Base-by-base conservation (phyloP, 495 filamentous ascomycete species). In the Corynascus novoguineensis region DNA sequence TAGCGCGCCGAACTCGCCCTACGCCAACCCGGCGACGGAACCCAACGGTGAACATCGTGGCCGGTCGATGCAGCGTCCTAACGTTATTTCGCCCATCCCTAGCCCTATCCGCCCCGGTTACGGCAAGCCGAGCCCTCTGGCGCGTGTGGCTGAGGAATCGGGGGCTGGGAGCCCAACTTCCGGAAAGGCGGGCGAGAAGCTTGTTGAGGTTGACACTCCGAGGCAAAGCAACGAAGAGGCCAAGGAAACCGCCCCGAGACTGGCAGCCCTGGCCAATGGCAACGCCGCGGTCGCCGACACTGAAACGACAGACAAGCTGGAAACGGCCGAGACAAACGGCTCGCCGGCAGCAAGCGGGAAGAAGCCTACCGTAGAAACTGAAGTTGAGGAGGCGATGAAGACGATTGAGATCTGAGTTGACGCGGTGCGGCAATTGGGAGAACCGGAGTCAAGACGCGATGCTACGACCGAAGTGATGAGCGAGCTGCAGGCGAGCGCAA, bases 61-160 rank as follows among this genome's bases (percentile, higher is more conserved):
- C 40, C 72, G 80, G 32, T 77, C 79, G 4, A 70, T 80, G 67
- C 80, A 83, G 25, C 69, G 81, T 31, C 77, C 82, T 29, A 77
- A 71, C 59, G 70, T 66, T 42, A 74, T 72, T 48, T 80, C 78
- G 29, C 78, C 81, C 9, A 67, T 81, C 6, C 66, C 70, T 10
- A 83, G 80, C 59, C 81, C 81, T 12, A 78, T 73, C 56, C 70
- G 78, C 17, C 74, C 72, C 15, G 79, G 74, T 5, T 76, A 74
- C 57, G 77, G 75, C 10, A 78, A 78, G 60, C 50, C 78, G 2
- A 79, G 75, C 56, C 78, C 77, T 5, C 67, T 83, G 52, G 74
- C 78, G 29, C 68, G 77, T 50, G 79, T 83, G 15, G 62, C 75
- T 1, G 81, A 83, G 61, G 80, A 83, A 59, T 54, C 64, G n/a